Evolutionary conservation across 768 basidiomycete species (phyloP).

Genomic region (Tylopilus sp.): DNA sequence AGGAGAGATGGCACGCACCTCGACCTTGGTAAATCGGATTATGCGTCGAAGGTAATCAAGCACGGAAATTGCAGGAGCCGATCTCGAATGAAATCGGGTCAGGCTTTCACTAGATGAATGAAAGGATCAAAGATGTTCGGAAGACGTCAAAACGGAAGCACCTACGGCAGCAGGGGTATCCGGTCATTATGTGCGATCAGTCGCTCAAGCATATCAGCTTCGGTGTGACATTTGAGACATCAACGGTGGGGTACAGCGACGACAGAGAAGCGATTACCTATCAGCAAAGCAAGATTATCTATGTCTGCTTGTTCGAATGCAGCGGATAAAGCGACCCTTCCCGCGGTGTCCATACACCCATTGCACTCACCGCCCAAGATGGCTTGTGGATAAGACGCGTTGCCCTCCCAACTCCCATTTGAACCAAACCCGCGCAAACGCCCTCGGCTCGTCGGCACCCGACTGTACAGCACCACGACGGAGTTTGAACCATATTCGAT

Average conservation of each 20-base stretch:
- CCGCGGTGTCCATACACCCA: constrained; percentile 76
- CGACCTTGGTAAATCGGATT: constrained; percentile 92
- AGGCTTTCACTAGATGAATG: constrained; percentile 64
- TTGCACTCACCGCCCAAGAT: constrained; percentile 47
- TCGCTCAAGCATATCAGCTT: constrained; percentile 95
- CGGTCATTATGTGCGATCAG: constrained; percentile 95
- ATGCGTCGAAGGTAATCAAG: constrained; percentile 94
- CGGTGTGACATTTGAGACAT: constrained; percentile 19
- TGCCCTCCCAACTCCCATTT: not conserved
- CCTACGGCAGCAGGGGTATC: constrained; percentile 85
- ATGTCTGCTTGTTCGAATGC: constrained; percentile 81
- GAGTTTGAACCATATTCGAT: constrained; percentile 51
- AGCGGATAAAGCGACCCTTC: constrained; percentile 76
- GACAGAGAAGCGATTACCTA: constrained; percentile 54
- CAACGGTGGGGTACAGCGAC: constrained; percentile 18
- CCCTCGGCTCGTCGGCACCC: constrained; percentile 19
- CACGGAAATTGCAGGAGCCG: constrained; percentile 82
- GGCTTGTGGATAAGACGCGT: constrained; percentile 21
- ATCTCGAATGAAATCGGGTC: constrained; percentile 94
- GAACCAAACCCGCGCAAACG: constrained; percentile 39
- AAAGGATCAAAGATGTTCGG: constrained; percentile 21
- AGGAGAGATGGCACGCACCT: constrained; percentile 49
- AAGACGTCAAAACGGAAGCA: constrained; percentile 18
- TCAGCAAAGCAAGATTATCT: constrained; percentile 82
- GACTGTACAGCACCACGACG: constrained; percentile 59